These are phyloP conservation scores for Alopecurus myosuroides DNA, from an alignment of 176 grass and related monocot species.

Conservation along the genomic window DNA sequence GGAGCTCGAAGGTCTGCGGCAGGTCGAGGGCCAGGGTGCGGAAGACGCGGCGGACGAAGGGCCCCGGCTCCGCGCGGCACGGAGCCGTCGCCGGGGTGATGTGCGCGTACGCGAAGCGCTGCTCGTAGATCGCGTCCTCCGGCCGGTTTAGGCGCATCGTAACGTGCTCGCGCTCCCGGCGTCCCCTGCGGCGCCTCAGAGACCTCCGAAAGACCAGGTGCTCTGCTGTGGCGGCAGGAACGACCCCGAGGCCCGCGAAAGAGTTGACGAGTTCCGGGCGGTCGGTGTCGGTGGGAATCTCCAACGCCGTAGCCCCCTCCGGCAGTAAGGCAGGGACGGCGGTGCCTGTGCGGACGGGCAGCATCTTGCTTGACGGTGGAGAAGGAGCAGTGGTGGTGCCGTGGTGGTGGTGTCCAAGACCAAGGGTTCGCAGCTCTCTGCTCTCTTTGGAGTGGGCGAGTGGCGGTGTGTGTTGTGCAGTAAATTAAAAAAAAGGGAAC, in stretches of 20 bases:
- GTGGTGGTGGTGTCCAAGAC: no score
- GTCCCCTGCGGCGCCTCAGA: background rate
- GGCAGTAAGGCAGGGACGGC: background rate
- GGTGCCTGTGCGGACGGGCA: background rate
- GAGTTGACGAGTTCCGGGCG: background rate
- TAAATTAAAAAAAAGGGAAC: no score
- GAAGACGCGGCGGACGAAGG: background rate
- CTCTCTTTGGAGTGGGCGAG: no score
- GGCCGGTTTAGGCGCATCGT: background rate
- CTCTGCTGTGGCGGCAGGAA: background rate
- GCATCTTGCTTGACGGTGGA: background rate
- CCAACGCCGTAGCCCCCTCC: background rate
- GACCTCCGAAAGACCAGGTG: background rate
- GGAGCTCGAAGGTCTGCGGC: background rate
- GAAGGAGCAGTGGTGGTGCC: no score
- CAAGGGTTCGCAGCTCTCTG: no score
- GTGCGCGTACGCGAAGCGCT: background rate
- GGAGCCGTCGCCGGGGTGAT: background rate
- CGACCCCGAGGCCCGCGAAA: background rate
- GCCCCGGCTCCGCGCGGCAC: background rate
- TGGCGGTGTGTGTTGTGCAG: no score
- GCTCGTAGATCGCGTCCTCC: background rate
- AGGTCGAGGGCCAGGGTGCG: background rate
- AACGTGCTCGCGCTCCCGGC: background rate
- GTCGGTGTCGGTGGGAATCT: background rate